Evolutionary conservation across 306 rosid genomes (phyloP).

Genomic region (Citrullus mucosospermus): DNA sequence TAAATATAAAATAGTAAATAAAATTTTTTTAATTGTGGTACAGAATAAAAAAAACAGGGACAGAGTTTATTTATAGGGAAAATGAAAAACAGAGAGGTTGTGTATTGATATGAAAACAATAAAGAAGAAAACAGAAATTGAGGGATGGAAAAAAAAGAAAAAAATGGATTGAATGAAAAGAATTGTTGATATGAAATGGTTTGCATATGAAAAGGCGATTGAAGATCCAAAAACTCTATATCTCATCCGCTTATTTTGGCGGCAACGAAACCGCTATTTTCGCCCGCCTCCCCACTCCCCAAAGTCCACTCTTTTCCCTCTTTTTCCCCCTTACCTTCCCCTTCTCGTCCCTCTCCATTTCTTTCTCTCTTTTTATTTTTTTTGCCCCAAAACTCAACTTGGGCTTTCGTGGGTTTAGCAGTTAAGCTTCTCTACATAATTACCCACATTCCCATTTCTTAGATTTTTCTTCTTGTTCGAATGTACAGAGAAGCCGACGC

Average conservation of each 20-base stretch:
- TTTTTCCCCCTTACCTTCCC: constrained; percentile 8
- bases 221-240: constrained; percentile 8
- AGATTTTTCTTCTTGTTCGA: constrained; percentile 9
- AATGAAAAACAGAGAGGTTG: background rate
- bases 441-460: constrained; percentile 11
- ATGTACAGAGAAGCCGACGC: constrained; percentile 11
- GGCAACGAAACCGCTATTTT: constrained; percentile 67
- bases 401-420: constrained; percentile 26
- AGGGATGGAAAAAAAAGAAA: background rate
- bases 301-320: constrained; percentile 9
- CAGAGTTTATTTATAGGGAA: background rate
- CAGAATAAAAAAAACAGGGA: background rate
- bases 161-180: too few relatives aligned
- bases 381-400: background rate
- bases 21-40: background rate
- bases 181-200: background rate
- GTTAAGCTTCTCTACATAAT: constrained; percentile 13
- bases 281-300: constrained; percentile 16
- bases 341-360: background rate
- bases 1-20: background rate
- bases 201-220: background rate
- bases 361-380: constrained; percentile 9
- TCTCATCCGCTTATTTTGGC: constrained; percentile 65
- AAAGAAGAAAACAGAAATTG: background rate
- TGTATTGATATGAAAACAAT: background rate